Conservation (phyloP, 768 basidiomycete genomes). For the Tricholoma matsutake region DNA sequence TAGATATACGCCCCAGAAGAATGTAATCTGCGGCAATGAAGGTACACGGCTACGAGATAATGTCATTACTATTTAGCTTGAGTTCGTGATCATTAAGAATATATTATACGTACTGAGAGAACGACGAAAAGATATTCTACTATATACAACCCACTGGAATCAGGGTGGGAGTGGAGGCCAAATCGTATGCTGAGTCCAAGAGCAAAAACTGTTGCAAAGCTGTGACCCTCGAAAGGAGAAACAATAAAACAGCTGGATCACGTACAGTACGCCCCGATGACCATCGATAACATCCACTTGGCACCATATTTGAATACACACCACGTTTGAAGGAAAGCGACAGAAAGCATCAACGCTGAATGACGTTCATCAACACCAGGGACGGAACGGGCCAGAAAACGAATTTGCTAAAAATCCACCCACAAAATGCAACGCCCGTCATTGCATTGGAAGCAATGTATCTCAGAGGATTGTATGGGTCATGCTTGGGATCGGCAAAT, state of each 20-base stretch:
- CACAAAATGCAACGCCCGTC: constrained; percentile 43
- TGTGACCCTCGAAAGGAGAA: background rate
- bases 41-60: constrained; percentile 54
- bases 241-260: background rate
- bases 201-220: constrained; percentile 45
- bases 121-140: constrained; percentile 58
- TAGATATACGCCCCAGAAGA: constrained; percentile 59
- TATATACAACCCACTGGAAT: constrained; percentile 52
- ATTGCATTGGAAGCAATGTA: constrained; percentile 55
- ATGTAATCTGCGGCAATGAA: constrained; percentile 72
- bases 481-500: constrained; percentile 47
- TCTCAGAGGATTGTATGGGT: constrained; percentile 50
- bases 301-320: constrained; percentile 43
- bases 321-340: constrained; percentile 43
- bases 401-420: background rate
- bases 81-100: background rate
- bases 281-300: constrained; percentile 59
- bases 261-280: constrained; percentile 57
- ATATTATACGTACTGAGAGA: constrained; percentile 41
- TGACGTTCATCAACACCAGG: too few relatives aligned
- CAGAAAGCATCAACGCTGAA: constrained; percentile 34
- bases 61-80: background rate
- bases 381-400: background rate
- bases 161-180: constrained; percentile 49
- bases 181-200: constrained; percentile 56